Conservation (phyloP, 2,329 filamentous ascomycete genomes). For the Colletotrichum gloeosporioides region DNA sequence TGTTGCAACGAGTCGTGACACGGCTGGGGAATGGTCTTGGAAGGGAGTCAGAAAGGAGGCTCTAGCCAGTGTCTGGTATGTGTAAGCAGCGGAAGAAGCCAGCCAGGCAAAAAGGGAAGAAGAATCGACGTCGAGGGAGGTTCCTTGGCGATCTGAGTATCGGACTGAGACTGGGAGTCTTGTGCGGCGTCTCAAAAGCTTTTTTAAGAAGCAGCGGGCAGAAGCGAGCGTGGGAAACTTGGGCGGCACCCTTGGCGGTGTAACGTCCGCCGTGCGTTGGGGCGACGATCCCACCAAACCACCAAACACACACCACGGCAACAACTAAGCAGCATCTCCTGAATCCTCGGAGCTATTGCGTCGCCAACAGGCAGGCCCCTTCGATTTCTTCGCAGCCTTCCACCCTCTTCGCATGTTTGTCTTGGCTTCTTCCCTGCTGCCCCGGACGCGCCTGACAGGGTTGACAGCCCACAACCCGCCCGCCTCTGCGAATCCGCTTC, state of each 20-base stretch:
- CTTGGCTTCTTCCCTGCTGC: neutral
- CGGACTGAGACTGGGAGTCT: conserved; percentile 19
- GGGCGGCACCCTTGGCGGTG: conserved; percentile 9
- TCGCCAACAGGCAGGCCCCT: neutral
- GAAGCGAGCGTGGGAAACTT: neutral
- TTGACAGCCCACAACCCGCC: conserved; percentile 1
- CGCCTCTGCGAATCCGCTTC: neutral
- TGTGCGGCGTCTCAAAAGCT: conserved; percentile 22
- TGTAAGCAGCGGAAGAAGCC: conserved; percentile 2
- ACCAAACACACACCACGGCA: neutral
- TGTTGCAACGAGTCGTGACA: conserved; percentile 4
- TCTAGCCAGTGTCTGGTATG: neutral
- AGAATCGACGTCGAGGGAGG: neutral
- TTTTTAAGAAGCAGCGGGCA: conserved; percentile 16
- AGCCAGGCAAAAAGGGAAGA: neutral
- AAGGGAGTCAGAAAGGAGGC: neutral
- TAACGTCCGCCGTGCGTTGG: conserved; percentile 6
- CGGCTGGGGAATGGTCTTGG: neutral
- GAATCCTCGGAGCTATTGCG: neutral
- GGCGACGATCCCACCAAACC: neutral
- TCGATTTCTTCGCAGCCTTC: neutral
- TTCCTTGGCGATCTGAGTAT: conserved; percentile 20
- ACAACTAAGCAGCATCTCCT: neutral
- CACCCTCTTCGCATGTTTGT: neutral
- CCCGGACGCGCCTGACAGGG: neutral